A percentile compares a stretch with the other conserved stretches of the same genome.
Conservation (phyloP, 768 basidiomycete species). For the Boletus rubropictus region DNA sequence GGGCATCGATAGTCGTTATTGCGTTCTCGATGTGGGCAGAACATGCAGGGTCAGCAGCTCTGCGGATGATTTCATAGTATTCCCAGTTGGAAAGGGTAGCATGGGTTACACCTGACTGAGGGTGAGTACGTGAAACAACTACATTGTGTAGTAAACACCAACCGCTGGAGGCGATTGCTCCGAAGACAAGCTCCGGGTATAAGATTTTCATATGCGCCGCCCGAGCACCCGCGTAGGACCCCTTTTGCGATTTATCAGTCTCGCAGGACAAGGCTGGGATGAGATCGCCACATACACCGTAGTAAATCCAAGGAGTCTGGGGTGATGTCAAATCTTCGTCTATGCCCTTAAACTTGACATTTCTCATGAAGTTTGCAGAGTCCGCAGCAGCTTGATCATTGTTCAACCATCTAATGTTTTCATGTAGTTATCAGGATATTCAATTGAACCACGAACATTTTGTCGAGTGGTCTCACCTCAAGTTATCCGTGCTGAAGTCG, state of each 20-base stretch:
- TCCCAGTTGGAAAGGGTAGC: conserved; percentile 79
- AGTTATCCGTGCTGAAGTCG: conserved; percentile 75
- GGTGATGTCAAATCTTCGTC: conserved; percentile 67
- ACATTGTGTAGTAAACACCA: conserved; percentile 13
- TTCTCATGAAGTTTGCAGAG: conserved; percentile 85
- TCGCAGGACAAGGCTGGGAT: neutral
- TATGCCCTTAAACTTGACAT: conserved; percentile 69
- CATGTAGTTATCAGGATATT: conserved; percentile 5
- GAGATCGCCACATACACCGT: conserved; percentile 56
- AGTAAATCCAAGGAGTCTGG: conserved; percentile 84
- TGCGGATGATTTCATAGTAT: conserved; percentile 79
- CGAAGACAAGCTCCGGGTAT: conserved; percentile 85
- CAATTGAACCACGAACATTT: neutral
- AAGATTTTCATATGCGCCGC: conserved; percentile 87
- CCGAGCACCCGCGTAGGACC: conserved; percentile 89
- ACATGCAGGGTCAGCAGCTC: conserved; percentile 60
- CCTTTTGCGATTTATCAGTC: conserved; percentile 36
- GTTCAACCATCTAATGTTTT: conserved; percentile 63
- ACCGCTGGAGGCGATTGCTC: conserved; percentile 87
- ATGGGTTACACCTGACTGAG: conserved; percentile 68
- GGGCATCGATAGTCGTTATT: conserved; percentile 54
- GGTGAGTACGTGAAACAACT: neutral
- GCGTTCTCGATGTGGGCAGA: conserved; percentile 51
- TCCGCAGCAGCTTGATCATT: conserved; percentile 89
- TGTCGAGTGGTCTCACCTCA: conserved; percentile 44